These are phyloP conservation scores for Leishmania lainsoni DNA, from an alignment of 208 protist genomes.

Conservation along the genomic window DNA sequence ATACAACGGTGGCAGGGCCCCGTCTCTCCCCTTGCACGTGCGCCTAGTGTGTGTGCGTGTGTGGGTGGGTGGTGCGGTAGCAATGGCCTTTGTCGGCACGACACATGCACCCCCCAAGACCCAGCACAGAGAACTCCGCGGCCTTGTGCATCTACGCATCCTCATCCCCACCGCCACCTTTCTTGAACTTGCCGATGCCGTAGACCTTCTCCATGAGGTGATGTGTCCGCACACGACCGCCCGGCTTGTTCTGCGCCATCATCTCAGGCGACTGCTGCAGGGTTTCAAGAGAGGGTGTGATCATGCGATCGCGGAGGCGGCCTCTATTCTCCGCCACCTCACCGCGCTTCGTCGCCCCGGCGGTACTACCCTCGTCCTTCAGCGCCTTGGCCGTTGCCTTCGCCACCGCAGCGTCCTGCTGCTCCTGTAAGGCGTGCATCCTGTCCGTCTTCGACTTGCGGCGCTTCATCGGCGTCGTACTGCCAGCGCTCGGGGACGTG, in stretches of 20 bases:
- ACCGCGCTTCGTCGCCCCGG: conserved; percentile 46
- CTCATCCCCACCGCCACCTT: conserved; percentile 44
- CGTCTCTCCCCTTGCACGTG: not conserved
- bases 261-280: conserved; percentile 61
- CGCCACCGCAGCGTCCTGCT: conserved; percentile 67
- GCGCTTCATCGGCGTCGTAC: conserved; percentile 44
- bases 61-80: not conserved
- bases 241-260: conserved; percentile 40
- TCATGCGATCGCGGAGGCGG: conserved; percentile 58
- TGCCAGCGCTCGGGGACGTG: conserved; percentile 11
- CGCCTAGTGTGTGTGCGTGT: not conserved
- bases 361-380: conserved; percentile 33
- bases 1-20: not conserved
- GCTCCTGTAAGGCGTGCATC: conserved; percentile 75
- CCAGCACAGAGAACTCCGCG: not conserved
- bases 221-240: conserved; percentile 36
- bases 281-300: conserved; percentile 60
- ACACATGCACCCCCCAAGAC: not conserved
- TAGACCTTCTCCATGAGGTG: conserved; percentile 67
- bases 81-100: not conserved
- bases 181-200: conserved; percentile 73
- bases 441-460: conserved; percentile 70
- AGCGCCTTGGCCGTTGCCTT: conserved; percentile 34
- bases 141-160: conserved; percentile 37
- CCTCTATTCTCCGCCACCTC: conserved; percentile 45